Evolutionary conservation across 768 basidiomycete genomes (phyloP).

Genomic region (Tulasnella sp.): DNA sequence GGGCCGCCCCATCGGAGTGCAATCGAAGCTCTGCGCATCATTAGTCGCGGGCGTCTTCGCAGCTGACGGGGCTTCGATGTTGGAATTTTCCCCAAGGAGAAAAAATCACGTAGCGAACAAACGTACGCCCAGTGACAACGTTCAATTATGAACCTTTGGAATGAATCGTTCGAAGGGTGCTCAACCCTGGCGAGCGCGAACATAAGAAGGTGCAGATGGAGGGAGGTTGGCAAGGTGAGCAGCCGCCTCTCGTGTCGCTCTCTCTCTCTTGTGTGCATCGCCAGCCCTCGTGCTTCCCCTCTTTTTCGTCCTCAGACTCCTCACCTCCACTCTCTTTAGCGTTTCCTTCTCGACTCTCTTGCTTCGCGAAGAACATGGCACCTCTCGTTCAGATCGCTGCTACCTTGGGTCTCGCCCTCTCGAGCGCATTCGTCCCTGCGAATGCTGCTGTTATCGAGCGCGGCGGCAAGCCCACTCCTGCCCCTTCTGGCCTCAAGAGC

Average conservation of each 20-base stretch:
- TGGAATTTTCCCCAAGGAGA: constrained; percentile 9
- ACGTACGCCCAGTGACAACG: background rate
- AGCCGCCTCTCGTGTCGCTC: background rate
- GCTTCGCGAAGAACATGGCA: constrained; percentile 11
- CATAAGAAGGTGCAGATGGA: constrained; percentile 6
- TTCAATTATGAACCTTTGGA: background rate
- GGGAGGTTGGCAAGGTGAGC: background rate
- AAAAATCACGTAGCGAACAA: background rate
- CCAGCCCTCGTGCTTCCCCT: background rate
- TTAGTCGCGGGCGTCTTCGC: background rate
- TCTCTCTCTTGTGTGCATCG: background rate
- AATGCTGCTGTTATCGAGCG: background rate
- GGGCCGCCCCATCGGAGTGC: background rate
- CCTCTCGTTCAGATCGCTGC: constrained; percentile 9
- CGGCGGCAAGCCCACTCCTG: background rate
- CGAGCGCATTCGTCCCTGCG: background rate
- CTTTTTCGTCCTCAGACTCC: background rate
- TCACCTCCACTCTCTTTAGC: constrained; percentile 6
- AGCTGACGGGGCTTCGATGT: background rate
- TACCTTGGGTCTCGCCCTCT: constrained; percentile 5
- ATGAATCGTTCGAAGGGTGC: background rate
- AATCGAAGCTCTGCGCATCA: background rate
- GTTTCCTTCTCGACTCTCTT: background rate
- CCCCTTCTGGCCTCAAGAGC: constrained; percentile 10
- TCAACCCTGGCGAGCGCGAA: constrained; percentile 7